A percentile compares a stretch with the other conserved stretches of the same genome.
These are phyloP conservation scores for Talaromyces marneffei DNA, from an alignment of 2,329 filamentous ascomycete species.

Conservation along the genomic window DNA sequence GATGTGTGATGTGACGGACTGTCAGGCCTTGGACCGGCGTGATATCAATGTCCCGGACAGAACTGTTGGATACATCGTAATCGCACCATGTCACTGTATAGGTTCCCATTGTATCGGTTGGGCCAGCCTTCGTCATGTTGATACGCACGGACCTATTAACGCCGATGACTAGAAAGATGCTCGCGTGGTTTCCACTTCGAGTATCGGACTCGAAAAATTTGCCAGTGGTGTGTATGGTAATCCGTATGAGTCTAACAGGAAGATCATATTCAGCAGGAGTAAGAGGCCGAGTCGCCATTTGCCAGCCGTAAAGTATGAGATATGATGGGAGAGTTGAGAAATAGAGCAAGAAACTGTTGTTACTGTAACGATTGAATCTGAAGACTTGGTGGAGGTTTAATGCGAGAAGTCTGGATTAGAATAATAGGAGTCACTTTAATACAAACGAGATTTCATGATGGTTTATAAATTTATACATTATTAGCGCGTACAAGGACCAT, in stretches of 20 bases:
- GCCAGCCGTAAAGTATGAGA: background rate
- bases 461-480: background rate
- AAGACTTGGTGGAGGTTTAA: too few species aligned
- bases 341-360: background rate
- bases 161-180: too few species aligned
- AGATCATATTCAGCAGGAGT: background rate
- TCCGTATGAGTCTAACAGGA: constrained; percentile 10
- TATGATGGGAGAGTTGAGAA: background rate
- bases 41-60: background rate
- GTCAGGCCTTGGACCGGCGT: background rate
- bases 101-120: constrained; percentile 8
- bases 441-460: background rate
- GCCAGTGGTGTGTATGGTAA: constrained; percentile 14
- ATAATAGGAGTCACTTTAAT: background rate
- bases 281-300: constrained; percentile 1
- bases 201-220: constrained; percentile 13
- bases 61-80: background rate
- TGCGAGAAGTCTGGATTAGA: too few species aligned
- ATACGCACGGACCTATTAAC: too few species aligned
- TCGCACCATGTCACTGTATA: constrained; percentile 4
- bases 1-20: constrained; percentile 1
- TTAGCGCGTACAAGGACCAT: too few species aligned
- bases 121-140: constrained; percentile 13
- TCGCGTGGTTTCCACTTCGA: constrained; percentile 15
- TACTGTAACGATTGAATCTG: background rate